Evolutionary conservation across 2,329 filamentous ascomycete genomes (phyloP), one percentile per base, ranked within the genome.

Genomic region (Penicillium griseofulvum): DNA sequence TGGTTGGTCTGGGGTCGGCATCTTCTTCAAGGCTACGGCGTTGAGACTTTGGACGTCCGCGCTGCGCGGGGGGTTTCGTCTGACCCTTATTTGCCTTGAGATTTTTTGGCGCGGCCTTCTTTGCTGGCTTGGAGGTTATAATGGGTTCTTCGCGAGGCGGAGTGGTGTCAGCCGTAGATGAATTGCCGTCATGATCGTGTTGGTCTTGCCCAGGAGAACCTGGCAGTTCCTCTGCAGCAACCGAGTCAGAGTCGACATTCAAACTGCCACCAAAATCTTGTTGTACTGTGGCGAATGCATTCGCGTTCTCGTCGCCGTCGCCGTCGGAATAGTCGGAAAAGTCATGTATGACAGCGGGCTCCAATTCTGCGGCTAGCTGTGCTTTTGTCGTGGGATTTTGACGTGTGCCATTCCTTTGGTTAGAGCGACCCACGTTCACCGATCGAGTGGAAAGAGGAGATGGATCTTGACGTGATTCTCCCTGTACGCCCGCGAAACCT

Each of bases 251-350:
- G 59, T 58, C 38, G 44, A 57, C 63, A 43, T 63, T 61, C 34
- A 69, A 61, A 33, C 56, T 64, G 52, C 68, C 65, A 17, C 59
- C 63, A 36, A 66, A 67, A 43, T 68, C 59, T 41, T 66, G 57
- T 28, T 65, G 62, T 26, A 58, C 51, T 14, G 68, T 62, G 22
- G 61, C 60, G 52, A 71, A 67, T 10, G 62, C 56, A 52, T 51
- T 51, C 41, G 73, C 74, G 24, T 74, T 70, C 7, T 64, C 67
- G 19, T 76, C 74, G 47, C 62, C 64, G 42, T 77, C 71, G 11
- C 62, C 64, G 42, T 77, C 71, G 11, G 74, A 75, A 52, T 73
- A 71, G 31, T 69, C 65, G 22, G 61, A 75, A 52, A 74, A 71
- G 26, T 69, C 65, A 28, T 61, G 57, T 34, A 69, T 51, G 22